Evolutionary conservation across 345 rosid species (phyloP).

Genomic region (Viola odorata): DNA sequence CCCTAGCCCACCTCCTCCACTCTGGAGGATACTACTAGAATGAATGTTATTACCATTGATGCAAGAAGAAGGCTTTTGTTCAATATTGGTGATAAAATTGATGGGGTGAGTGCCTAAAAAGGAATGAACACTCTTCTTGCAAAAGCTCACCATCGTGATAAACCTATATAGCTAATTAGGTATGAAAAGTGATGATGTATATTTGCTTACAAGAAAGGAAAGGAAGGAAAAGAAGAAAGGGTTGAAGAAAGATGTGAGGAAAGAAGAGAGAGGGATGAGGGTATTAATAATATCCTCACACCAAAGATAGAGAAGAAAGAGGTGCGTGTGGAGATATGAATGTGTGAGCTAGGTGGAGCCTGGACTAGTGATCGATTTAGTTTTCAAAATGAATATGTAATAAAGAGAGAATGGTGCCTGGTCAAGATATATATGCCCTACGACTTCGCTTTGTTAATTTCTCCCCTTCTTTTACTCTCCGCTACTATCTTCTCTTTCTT

Average conservation of each 20-base stretch:
- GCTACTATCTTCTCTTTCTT: too few species aligned
- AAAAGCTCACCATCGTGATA: conserved; percentile 40
- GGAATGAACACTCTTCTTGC: conserved; percentile 47
- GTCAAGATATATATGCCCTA: conserved; percentile 34
- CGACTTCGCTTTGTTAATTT: conserved; percentile 8
- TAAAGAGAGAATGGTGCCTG: conserved; percentile 40
- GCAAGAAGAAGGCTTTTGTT: neutral
- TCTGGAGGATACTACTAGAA: neutral
- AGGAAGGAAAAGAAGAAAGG: neutral
- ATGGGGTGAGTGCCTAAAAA: conserved; percentile 17
- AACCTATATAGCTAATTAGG: neutral
- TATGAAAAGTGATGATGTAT: neutral
- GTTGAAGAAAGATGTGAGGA: neutral
- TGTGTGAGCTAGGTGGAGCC: too few species aligned
- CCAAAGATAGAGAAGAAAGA: conserved; percentile 23
- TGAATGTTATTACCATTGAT: neutral
- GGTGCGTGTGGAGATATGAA: neutral
- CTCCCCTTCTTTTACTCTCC: too few species aligned
- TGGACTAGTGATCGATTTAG: too few species aligned
- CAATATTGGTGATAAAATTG: neutral
- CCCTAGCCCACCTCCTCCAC: conserved; percentile 22
- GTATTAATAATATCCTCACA: conserved; percentile 36
- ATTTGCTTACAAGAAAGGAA: neutral
- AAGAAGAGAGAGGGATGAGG: conserved; percentile 14
- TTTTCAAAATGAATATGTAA: conserved; percentile 11